Conservation (phyloP, 2,329 filamentous ascomycete species). For the Aspergillus puulaauensis region DNA sequence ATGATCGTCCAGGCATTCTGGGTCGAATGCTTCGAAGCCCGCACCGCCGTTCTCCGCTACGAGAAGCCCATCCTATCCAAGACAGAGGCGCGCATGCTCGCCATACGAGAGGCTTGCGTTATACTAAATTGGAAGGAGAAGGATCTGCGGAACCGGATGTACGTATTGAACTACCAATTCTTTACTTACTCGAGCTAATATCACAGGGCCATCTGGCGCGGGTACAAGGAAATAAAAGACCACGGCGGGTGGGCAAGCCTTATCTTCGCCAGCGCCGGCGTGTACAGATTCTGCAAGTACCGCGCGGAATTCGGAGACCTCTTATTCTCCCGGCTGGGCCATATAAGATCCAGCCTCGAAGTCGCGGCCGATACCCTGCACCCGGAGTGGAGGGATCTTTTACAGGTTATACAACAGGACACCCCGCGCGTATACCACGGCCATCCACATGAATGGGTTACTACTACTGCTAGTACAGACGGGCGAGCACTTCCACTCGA, state of each 20-base stretch:
- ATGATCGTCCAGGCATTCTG: slow-evolving; percentile 60
- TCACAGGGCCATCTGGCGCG: slow-evolving; percentile 52
- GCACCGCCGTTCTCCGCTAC: slow-evolving; percentile 45
- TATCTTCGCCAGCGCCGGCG: slow-evolving; percentile 58
- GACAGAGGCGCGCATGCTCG: slow-evolving; percentile 52
- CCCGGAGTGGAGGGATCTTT: slow-evolving; percentile 54
- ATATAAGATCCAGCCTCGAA: slow-evolving; percentile 50
- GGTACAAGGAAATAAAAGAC: slow-evolving; percentile 60
- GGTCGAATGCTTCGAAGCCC: slow-evolving; percentile 56
- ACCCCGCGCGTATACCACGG: slow-evolving; percentile 16
- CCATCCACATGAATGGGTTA: slow-evolving; percentile 29
- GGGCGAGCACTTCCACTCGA: slow-evolving; percentile 13
- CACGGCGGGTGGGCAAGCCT: slow-evolving; percentile 57
- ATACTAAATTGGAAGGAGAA: slow-evolving; percentile 59
- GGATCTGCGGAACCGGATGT: slow-evolving; percentile 52
- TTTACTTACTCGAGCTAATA: neutral
- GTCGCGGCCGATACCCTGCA: slow-evolving; percentile 55
- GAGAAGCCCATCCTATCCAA: slow-evolving; percentile 42
- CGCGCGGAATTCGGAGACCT: slow-evolving; percentile 54
- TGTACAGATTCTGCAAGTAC: slow-evolving; percentile 63
- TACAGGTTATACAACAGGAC: slow-evolving; percentile 22
- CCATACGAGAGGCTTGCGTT: slow-evolving; percentile 54
- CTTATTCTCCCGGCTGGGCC: slow-evolving; percentile 49
- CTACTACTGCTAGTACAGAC: slow-evolving; percentile 6
- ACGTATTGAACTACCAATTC: neutral